Conservation (phyloP, 73 alveolate genomes). For the Breviolum minutum region DNA sequence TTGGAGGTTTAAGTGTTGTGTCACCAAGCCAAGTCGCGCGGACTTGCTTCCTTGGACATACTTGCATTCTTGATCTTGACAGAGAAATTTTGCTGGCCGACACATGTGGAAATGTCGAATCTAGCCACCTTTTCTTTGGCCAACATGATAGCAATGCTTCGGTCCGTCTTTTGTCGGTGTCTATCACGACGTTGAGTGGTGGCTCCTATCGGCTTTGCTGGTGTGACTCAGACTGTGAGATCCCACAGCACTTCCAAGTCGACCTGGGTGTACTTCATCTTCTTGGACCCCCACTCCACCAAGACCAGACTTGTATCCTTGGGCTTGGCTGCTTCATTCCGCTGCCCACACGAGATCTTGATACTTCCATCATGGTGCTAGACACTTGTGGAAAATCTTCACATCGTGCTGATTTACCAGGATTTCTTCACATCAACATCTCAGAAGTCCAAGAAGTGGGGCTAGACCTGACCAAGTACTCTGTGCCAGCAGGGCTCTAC, state of each 20-base stretch:
- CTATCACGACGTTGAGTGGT: neutral
- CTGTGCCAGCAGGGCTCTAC: slow-evolving; percentile 25
- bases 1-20: neutral
- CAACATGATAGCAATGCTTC: neutral
- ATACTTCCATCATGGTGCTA: neutral
- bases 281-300: slow-evolving; percentile 4
- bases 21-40: neutral
- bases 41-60: neutral
- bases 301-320: neutral
- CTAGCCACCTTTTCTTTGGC: neutral
- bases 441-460: too few species aligned
- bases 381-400: neutral
- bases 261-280: slow-evolving; percentile 20
- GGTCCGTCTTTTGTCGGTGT: neutral
- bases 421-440: neutral
- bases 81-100: neutral
- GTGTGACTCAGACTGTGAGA: neutral
- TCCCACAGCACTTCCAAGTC: neutral
- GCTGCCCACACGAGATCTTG: too few species aligned
- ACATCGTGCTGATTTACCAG: neutral
- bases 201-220: slow-evolving; percentile 57
- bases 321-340: neutral
- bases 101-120: neutral
- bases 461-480: neutral
- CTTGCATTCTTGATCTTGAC: neutral